Conservation (phyloP, 306 rosid species). For the Begonia fuchsioides region DNA sequence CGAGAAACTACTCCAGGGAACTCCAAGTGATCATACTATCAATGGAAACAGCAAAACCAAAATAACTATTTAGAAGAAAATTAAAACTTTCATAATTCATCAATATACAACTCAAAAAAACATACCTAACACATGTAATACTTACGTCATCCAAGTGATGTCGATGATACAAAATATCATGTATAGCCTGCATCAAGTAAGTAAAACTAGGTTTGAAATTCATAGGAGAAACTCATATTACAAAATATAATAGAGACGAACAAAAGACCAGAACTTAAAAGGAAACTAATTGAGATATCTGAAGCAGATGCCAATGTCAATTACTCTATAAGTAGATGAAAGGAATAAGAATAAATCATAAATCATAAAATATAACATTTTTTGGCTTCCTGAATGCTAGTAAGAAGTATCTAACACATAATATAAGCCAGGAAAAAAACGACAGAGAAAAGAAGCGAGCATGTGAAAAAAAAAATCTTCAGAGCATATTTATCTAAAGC, state of each 20-base stretch:
- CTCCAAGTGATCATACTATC: conserved; percentile 84
- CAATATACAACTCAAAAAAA: background rate
- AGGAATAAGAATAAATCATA: too few relatives aligned
- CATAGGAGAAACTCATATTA: background rate
- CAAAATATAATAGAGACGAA: background rate
- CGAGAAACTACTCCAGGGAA: conserved; percentile 93
- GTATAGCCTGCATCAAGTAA: conserved; percentile 57
- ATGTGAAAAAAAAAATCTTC: too few relatives aligned
- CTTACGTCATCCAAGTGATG: conserved; percentile 48
- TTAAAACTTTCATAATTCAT: background rate
- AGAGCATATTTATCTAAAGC: too few relatives aligned
- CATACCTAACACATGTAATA: background rate
- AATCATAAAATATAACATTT: too few relatives aligned
- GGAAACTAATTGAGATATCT: background rate
- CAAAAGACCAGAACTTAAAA: background rate
- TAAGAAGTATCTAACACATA: too few relatives aligned
- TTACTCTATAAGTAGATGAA: too few relatives aligned
- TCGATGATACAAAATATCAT: conserved; percentile 63
- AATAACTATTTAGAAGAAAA: conserved; percentile 3
- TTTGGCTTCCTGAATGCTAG: too few relatives aligned
- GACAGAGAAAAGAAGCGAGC: too few relatives aligned
- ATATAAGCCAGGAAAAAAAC: too few relatives aligned
- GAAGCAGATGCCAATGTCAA: too few relatives aligned
- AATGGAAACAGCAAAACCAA: conserved; percentile 9
- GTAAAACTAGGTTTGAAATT: background rate